Evolutionary conservation across 495 filamentous ascomycete species (phyloP), one percentile per base, ranked within the genome.

Genomic region (Trichoderma erinaceum): DNA sequence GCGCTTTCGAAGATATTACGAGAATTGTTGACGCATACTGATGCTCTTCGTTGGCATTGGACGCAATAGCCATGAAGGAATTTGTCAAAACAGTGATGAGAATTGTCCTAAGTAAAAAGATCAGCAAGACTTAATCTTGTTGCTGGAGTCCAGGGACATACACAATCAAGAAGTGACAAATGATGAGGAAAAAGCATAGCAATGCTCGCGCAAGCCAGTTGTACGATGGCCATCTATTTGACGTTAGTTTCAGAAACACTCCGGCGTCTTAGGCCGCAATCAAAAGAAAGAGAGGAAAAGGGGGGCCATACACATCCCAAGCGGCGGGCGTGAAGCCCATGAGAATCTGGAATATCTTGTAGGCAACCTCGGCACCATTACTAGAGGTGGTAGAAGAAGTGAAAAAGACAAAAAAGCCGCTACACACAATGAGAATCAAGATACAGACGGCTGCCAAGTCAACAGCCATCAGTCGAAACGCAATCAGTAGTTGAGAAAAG

Each of bases 361-460:
- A 97, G 18, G 90, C 91, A n/a, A 95, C 86, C 41, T 84, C 85
- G 2, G 76, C 79, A 8, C 90, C 87, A 71, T 86, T 83, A 52
- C 82, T 87, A 67, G 82, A 81, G 68, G 82, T 85, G 67, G 86
- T 86, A 0, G 92, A 91, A 23, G 94, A 79, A 7, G 89, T 91
- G 77, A 97, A 96, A 65, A 95, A 93, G 58, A 96, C 92, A 69
- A 97, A 95, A 77, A 97, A 97, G 56, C 93, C 93, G 70, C 90
- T 93, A 77, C 92, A 97, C 69, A 86, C 86, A 66, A 97, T 90
- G 16, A 96, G 73, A 56, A 96, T 89, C 21, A 97, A 81, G 1
- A 96, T 77, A 52, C 93, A 89, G 6, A 97, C 87, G 1, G 93
- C 92, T 2, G 90, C 83, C 23, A 97, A 81, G 76, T 97, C 93